Conservation (phyloP, 306 rosid genomes). For the Medicago truncatula region DNA sequence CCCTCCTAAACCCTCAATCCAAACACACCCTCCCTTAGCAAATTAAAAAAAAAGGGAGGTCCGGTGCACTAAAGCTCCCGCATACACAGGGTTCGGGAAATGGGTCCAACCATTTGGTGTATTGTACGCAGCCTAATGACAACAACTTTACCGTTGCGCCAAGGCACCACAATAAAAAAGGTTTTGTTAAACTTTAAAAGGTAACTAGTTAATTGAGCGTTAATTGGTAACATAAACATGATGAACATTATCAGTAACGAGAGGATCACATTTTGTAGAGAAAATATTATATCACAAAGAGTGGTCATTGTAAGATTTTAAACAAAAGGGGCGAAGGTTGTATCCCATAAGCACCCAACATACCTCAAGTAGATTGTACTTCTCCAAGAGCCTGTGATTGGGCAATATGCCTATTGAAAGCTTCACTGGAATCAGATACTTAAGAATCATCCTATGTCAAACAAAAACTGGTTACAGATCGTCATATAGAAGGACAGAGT, state of each 20-base stretch:
- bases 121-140: too few relatives aligned
- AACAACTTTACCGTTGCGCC: too few relatives aligned
- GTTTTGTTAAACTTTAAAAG: not conserved
- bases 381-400: conserved; percentile 67
- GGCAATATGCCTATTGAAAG: conserved; percentile 97
- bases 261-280: conserved; percentile 16
- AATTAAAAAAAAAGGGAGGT: not conserved
- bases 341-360: conserved; percentile 23
- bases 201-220: not conserved
- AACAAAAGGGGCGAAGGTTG: not conserved
- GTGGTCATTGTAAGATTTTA: conserved; percentile 13
- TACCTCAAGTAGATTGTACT: conserved; percentile 85
- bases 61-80: too few relatives aligned
- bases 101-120: too few relatives aligned
- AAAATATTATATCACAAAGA: not conserved
- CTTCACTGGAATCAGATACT: conserved; percentile 95
- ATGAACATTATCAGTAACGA: not conserved
- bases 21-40: too few relatives aligned
- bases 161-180: conserved; percentile 8
- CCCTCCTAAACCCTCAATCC: too few relatives aligned
- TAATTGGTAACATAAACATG: not conserved
- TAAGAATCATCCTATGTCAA: conserved; percentile 81
- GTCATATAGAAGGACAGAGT: not conserved
- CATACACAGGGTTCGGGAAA: too few relatives aligned
- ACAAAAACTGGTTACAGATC: conserved; percentile 39